phyloP scores from a whole-genome alignment of 768 basidiomycete species.

The Lentinula sp. region DNA sequence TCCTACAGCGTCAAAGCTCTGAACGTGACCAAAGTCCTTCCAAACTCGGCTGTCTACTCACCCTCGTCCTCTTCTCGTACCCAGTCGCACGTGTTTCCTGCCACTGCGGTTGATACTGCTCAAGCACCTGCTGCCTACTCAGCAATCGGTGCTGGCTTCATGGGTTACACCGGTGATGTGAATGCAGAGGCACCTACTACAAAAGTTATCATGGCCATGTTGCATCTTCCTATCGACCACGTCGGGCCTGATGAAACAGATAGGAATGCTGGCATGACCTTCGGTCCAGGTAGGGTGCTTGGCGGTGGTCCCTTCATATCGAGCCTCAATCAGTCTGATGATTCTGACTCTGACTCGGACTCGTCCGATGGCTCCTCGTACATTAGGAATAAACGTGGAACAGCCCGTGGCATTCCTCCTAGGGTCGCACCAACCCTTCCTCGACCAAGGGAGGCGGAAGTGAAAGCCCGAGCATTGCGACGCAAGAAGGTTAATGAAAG shows the following conservation, averaged over 20 bases:
- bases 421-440: background rate
- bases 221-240: slow-evolving; percentile 3
- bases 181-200: slow-evolving; percentile 11
- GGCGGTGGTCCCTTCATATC: background rate
- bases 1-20: slow-evolving; percentile 19
- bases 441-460: slow-evolving; percentile 8
- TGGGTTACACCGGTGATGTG: slow-evolving; percentile 14
- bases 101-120: slow-evolving; percentile 6
- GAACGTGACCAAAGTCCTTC: slow-evolving; percentile 11
- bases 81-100: slow-evolving; percentile 16
- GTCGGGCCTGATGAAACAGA: background rate
- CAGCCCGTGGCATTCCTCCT: background rate
- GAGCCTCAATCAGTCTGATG: background rate
- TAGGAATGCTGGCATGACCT: background rate
- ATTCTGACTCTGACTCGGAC: background rate
- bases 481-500: background rate
- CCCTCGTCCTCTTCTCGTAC: slow-evolving; percentile 10
- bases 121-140: slow-evolving; percentile 14
- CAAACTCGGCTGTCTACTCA: slow-evolving; percentile 14
- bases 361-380: background rate
- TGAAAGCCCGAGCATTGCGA: slow-evolving; percentile 9
- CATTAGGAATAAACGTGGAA: background rate
- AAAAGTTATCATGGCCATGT: slow-evolving; percentile 9
- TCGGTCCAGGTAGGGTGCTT: background rate
- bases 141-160: slow-evolving; percentile 9